Evolutionary conservation across 2,329 filamentous ascomycete genomes (phyloP), one percentile per base, ranked within the genome.

Genomic region (Rutstroemia sp.): DNA sequence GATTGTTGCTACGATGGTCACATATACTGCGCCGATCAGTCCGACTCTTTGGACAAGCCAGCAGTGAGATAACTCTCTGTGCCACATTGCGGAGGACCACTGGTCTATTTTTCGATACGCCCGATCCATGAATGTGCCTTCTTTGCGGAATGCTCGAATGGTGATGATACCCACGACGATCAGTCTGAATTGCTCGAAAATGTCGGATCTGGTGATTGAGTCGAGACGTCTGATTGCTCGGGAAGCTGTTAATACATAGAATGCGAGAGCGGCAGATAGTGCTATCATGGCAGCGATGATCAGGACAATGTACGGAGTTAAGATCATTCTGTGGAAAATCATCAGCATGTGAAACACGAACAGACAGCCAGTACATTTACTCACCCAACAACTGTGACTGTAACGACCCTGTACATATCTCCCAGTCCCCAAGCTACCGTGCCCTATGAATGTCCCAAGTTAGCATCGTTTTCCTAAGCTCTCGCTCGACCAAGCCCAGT

Each of bases 191-290:
- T 64, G 62, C n/a, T 60, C 88, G 64, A 89, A 90, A 1, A 92
- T 83, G 0, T 88, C 88, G 0, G 84, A 88, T 70, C 89, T 91
- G 50, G 81, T 79, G 2, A 80, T 88, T 63, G 83, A 88, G 68
- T 92, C 87, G 0, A 92, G 77, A 5, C 88, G 78, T 71, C 91
- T 92, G 59, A 86, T 76, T 12, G 89, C 86, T 34, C 88, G 77
- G 0, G 87, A 87, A 34, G 72, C 73, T 3, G 76, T 66, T 10
- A 17, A 83, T 87, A 87, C 70, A 2, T 57, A 37, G 7, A 57
- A 44, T 9, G 54, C 54, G 4, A 57, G 25, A 25, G 42, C 34
- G 14, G 23, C 14, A 14, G 54, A 57, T 1, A 57, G 21, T 30
- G 23, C n/a, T 41, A 41, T 38, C 5, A 53, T 44, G 12, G 39